These are phyloP conservation scores for Falciphora oryzae DNA, from an alignment of 2,329 filamentous ascomycete genomes.

Conservation along the genomic window DNA sequence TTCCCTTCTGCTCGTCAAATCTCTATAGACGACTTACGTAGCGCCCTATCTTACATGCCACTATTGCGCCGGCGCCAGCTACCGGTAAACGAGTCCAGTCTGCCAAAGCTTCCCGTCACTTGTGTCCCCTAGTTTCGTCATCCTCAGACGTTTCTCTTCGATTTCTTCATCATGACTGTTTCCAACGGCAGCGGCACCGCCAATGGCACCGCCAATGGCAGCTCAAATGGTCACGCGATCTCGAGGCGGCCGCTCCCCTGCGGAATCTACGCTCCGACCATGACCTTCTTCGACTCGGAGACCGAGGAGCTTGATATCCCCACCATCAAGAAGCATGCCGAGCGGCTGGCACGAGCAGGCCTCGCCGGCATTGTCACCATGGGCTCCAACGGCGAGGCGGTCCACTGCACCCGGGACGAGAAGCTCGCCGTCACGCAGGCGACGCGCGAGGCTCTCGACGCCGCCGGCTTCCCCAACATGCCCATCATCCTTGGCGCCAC, in stretches of 20 bases:
- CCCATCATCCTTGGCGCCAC: slow-evolving; percentile 79
- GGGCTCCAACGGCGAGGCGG: slow-evolving; percentile 87
- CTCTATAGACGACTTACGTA: neutral
- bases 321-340: slow-evolving; percentile 72
- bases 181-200: slow-evolving; percentile 25
- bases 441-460: slow-evolving; percentile 75
- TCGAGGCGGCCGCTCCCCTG: slow-evolving; percentile 58
- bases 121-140: slow-evolving; percentile 7
- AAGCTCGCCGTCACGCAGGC: slow-evolving; percentile 69
- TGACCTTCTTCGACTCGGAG: slow-evolving; percentile 82
- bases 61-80: neutral
- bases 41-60: neutral
- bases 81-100: no score
- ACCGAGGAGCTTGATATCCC: slow-evolving; percentile 82
- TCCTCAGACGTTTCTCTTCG: neutral
- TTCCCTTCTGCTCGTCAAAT: slow-evolving; percentile 4
- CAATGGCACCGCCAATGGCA: slow-evolving; percentile 16
- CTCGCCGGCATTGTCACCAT: slow-evolving; percentile 78
- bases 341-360: slow-evolving; percentile 70
- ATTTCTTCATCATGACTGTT: slow-evolving; percentile 26
- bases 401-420: slow-evolving; percentile 74
- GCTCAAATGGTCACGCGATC: slow-evolving; percentile 25
- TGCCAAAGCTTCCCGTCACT: neutral
- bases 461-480: slow-evolving; percentile 68
- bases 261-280: slow-evolving; percentile 82